These are phyloP conservation scores for Collybia nuda DNA, from an alignment of 768 basidiomycete genomes.

Conservation along the genomic window DNA sequence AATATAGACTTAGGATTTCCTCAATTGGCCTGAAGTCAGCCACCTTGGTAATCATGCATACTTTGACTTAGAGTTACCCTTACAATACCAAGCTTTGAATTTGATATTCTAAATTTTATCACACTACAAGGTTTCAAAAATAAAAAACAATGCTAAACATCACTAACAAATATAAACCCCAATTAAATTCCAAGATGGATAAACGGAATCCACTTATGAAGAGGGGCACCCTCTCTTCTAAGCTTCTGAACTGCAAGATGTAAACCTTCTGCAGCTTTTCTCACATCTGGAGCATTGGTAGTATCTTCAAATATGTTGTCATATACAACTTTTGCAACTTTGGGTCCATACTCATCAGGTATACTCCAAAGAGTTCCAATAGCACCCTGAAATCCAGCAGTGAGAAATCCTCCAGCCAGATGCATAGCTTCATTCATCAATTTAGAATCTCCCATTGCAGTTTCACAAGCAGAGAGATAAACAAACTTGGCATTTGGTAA, in stretches of 20 bases:
- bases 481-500: constrained; percentile 29
- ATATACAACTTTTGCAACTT: constrained; percentile 3
- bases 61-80: too few relatives aligned
- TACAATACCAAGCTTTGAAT: too few relatives aligned
- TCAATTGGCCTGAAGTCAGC: too few relatives aligned
- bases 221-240: neutral
- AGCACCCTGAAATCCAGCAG: constrained; percentile 14
- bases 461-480: constrained; percentile 29
- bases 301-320: neutral
- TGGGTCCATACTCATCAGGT: neutral
- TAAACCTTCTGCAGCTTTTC: neutral
- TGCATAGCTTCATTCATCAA: constrained; percentile 27
- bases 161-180: too few relatives aligned
- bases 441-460: constrained; percentile 15
- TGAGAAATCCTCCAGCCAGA: constrained; percentile 19
- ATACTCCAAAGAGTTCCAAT: constrained; percentile 19
- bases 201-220: constrained; percentile 4
- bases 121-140: too few relatives aligned
- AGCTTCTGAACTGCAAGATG: neutral
- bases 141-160: too few relatives aligned
- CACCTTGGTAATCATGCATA: too few relatives aligned
- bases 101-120: too few relatives aligned
- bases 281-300: neutral
- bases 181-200: constrained; percentile 5
- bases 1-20: too few relatives aligned